Base-by-base conservation (phyloP, 371 early-diverging fungal genomes). In the Syncephalastrum racemosum region DNA sequence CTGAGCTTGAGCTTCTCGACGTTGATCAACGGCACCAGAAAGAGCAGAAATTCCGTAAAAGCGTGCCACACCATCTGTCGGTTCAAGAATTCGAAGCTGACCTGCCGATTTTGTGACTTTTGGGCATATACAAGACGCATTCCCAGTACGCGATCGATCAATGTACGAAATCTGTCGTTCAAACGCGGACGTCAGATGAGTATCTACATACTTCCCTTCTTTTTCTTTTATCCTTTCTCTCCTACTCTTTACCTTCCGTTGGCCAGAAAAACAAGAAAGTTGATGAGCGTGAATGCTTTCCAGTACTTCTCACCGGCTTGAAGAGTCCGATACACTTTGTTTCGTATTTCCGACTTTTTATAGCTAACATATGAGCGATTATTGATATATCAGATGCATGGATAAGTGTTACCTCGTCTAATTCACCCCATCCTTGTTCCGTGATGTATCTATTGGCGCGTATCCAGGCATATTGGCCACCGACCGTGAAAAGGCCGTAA, bases 61-160 rank as follows among this genome's bases (percentile, higher is more conserved):
- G 94, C 93, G 31, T 92, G 90, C 96, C 96, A 94, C 46, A 94
- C 93, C 68, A 95, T 82, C 75, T 96, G 94, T 31, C 96, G 80
- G 66, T 96, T 96, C 67, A 96, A 77, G 62, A 92, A 95, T 64
- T 94, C 96, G 64, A 92, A 94, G 64, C 90, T 91, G 46, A 95
- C 87, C 60, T 85, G 83, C 46, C 93, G 84, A 47, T 85, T 75
- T 57, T 89, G 73, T 23, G 89, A 88, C 43, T 89, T 86, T 45
- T 88, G 83, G 13, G 83, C 81, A 65, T 90, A 91, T 6, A 94
- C 93, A 19, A 94, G 75, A 25, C 92, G 79, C 90, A 95, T 86
- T 0, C 84, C 80, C 42, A 96, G 75, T 12, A 90, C 19, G 0
- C 94, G 88, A 58, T 94, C 95, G 19, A 90, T 56, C 4, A 92